A percentile compares a stretch with the other conserved stretches of the same genome.
Conservation (phyloP, 768 basidiomycete genomes). For the Neoboletus brunneissimus region DNA sequence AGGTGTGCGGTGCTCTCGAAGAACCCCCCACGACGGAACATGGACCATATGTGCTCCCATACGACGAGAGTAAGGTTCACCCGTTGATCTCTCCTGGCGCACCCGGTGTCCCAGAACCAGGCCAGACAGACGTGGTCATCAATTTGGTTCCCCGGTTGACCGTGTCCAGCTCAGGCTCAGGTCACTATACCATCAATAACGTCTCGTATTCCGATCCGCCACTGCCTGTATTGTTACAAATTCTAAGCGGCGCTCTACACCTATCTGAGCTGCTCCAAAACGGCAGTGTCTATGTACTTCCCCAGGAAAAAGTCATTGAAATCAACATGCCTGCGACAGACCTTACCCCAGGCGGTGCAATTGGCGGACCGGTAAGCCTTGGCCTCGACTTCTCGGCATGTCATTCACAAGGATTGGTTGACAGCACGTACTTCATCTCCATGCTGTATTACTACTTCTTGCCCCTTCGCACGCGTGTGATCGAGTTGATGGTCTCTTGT, state of each 20-base stretch:
- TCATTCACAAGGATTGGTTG: no score
- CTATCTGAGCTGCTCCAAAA: constrained; percentile 39
- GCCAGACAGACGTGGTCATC: constrained; percentile 39
- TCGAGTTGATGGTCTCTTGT: neutral
- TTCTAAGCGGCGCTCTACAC: constrained; percentile 36
- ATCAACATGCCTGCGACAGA: constrained; percentile 33
- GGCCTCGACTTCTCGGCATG: no score
- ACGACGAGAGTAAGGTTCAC: constrained; percentile 37
- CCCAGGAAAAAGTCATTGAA: constrained; percentile 43
- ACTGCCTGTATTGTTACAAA: constrained; percentile 43
- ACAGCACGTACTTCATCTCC: no score
- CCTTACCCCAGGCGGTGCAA: neutral
- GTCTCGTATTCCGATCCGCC: constrained; percentile 32
- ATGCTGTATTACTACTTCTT: no score
- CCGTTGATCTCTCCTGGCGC: constrained; percentile 4
- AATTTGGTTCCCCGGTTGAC: constrained; percentile 20
- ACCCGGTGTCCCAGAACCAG: constrained; percentile 35
- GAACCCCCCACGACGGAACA: constrained; percentile 2
- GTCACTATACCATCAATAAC: constrained; percentile 23
- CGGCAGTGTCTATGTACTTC: constrained; percentile 42
- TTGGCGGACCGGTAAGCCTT: constrained; percentile 13
- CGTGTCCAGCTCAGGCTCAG: neutral
- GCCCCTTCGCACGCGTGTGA: no score
- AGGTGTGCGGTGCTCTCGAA: no score
- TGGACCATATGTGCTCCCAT: constrained; percentile 22